Percentiles rank a stretch among this genome's conserved stretches.
Evolutionary conservation across 495 filamentous ascomycete species (phyloP).

Genomic region (Hyaloscypha bicolor): DNA sequence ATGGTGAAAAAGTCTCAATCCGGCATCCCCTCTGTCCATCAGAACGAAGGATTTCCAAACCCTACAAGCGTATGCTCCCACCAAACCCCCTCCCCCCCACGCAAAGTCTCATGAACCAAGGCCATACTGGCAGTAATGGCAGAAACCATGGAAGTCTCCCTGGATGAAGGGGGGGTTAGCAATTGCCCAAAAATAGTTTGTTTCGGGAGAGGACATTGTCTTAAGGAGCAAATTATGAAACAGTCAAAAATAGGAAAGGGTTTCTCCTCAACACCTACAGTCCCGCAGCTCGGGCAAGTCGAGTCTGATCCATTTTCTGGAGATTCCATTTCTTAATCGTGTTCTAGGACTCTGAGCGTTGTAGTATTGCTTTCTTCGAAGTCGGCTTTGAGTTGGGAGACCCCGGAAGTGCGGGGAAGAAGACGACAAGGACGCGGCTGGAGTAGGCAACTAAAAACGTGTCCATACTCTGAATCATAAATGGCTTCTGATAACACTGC

Average conservation of each 20-base stretch:
- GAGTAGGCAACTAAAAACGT: not conserved
- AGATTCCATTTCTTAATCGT: not conserved
- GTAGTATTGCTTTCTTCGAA: not conserved
- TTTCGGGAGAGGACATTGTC: no score
- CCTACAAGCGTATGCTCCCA: not conserved
- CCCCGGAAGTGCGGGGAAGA: not conserved
- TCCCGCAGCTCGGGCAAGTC: constrained; percentile 5
- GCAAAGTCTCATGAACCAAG: not conserved
- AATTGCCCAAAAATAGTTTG: no score
- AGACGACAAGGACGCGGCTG: not conserved
- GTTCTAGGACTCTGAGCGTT: not conserved
- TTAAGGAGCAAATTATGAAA: no score
- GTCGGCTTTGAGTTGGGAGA: not conserved
- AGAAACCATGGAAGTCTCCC: constrained; percentile 10
- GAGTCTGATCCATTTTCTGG: not conserved
- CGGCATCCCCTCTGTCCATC: not conserved
- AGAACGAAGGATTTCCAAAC: not conserved
- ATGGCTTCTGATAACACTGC: not conserved
- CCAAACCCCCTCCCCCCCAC: not conserved
- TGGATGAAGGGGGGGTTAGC: no score
- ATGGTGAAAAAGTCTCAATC: no score
- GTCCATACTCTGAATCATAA: not conserved
- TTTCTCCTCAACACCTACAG: no score
- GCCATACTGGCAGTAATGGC: constrained; percentile 10
- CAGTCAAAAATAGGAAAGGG: no score